Evolutionary conservation across 1,284 basidiomycete species (phyloP).

Genomic region (Melanopsichium pennsylvanicum): DNA sequence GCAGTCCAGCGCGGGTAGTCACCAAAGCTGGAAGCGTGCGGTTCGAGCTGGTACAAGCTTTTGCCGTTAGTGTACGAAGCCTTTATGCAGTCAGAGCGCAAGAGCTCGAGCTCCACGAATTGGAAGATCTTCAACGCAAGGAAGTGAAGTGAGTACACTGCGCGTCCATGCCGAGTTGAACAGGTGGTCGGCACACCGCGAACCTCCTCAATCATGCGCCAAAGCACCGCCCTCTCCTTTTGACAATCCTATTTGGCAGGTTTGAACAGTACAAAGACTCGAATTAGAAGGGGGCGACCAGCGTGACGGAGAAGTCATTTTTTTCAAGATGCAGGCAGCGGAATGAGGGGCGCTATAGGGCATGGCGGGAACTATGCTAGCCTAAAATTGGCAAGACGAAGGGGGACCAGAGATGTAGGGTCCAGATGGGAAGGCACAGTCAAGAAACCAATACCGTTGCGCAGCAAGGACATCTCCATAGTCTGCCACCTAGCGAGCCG

Average conservation of each 20-base stretch:
- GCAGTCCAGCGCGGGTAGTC: no score
- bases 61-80: no score
- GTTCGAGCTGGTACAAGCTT: no score
- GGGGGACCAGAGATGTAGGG: constrained; percentile 9
- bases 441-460: background rate
- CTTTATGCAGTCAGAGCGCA: no score
- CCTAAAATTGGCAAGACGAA: background rate
- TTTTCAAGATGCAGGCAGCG: constrained; percentile 13
- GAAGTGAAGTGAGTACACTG: constrained; percentile 4
- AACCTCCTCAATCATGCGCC: no score
- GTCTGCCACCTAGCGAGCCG: no score
- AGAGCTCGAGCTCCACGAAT: background rate
- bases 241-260: background rate
- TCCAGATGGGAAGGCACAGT: constrained; percentile 3
- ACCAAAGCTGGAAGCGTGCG: no score
- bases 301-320: no score
- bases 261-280: no score
- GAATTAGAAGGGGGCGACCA: no score
- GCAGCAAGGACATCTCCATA: no score
- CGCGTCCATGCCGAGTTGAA: constrained; percentile 2
- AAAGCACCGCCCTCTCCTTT: background rate
- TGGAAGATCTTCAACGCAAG: constrained; percentile 34
- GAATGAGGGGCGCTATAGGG: constrained; percentile 4
- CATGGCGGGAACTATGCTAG: background rate
- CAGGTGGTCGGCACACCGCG: background rate